phyloP scores from a whole-genome alignment of 345 rosid species.

The Pseudoturritis turrita region DNA sequence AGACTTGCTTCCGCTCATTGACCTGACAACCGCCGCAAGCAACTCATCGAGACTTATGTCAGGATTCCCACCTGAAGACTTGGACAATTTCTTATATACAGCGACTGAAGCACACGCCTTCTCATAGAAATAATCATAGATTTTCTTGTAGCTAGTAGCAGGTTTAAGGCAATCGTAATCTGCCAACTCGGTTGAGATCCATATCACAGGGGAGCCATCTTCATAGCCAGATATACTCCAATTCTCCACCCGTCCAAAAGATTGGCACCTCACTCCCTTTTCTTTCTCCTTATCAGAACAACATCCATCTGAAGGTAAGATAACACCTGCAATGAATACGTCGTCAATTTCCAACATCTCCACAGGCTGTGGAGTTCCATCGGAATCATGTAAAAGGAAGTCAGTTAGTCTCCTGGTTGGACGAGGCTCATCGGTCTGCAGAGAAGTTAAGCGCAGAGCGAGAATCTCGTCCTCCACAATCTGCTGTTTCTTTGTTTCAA shows the following conservation, averaged over 20 bases:
- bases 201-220: constrained; percentile 54
- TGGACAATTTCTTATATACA: constrained; percentile 57
- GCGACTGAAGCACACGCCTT: constrained; percentile 60
- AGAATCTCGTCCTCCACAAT: constrained; percentile 47
- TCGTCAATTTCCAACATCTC: constrained; percentile 58
- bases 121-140: constrained; percentile 43
- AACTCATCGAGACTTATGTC: constrained; percentile 53
- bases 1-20: constrained; percentile 47
- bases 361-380: constrained; percentile 39
- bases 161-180: constrained; percentile 61
- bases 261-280: constrained; percentile 46
- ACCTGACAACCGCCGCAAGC: constrained; percentile 55
- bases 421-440: constrained; percentile 28
- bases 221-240: constrained; percentile 74
- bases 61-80: constrained; percentile 51
- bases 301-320: constrained; percentile 44
- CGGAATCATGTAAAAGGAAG: constrained; percentile 41
- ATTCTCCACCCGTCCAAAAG: constrained; percentile 46
- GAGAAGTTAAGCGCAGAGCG: constrained; percentile 40
- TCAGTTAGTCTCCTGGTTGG: constrained; percentile 55
- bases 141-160: constrained; percentile 43
- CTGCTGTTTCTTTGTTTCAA: constrained; percentile 45
- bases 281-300: constrained; percentile 38
- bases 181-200: constrained; percentile 63
- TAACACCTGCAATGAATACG: constrained; percentile 47